Conservation (phyloP, 352 stramenopile species). For the Globisporangium echinulatum region DNA sequence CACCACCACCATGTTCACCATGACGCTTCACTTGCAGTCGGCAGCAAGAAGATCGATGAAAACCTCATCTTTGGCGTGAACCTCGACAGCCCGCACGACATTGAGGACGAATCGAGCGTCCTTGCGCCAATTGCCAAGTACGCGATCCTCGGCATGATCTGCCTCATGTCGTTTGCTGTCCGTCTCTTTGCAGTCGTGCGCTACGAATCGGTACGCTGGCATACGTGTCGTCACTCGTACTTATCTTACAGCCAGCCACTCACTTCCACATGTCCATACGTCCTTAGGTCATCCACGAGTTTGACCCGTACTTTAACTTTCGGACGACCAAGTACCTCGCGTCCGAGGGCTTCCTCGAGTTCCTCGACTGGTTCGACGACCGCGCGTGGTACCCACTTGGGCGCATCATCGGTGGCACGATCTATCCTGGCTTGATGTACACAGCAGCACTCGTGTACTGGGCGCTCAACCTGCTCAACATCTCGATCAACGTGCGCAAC, state of each 20-base stretch:
- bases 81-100: constrained; percentile 43
- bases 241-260: neutral
- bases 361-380: constrained; percentile 98
- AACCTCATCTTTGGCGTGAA: constrained; percentile 58
- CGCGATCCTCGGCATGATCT: constrained; percentile 90
- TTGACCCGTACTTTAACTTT: constrained; percentile 98
- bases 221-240: too few relatives aligned
- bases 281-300: constrained; percentile 83
- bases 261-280: neutral
- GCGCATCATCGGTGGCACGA: constrained; percentile 90
- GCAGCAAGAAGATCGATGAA: constrained; percentile 8
- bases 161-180: constrained; percentile 90
- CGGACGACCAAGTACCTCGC: constrained; percentile 96
- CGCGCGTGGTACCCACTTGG: constrained; percentile 91
- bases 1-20: neutral
- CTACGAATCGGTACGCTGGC: constrained; percentile 79
- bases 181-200: constrained; percentile 91
- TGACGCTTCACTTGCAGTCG: neutral
- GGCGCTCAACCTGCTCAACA: constrained; percentile 87
- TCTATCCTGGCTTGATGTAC: constrained; percentile 92
- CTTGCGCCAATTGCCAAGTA: constrained; percentile 84
- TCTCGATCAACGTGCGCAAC: constrained; percentile 91
- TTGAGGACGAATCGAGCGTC: constrained; percentile 67
- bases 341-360: constrained; percentile 92
- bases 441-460: constrained; percentile 88